Conservation (phyloP, 2,329 filamentous ascomycete species). For the Alternaria viburni region DNA sequence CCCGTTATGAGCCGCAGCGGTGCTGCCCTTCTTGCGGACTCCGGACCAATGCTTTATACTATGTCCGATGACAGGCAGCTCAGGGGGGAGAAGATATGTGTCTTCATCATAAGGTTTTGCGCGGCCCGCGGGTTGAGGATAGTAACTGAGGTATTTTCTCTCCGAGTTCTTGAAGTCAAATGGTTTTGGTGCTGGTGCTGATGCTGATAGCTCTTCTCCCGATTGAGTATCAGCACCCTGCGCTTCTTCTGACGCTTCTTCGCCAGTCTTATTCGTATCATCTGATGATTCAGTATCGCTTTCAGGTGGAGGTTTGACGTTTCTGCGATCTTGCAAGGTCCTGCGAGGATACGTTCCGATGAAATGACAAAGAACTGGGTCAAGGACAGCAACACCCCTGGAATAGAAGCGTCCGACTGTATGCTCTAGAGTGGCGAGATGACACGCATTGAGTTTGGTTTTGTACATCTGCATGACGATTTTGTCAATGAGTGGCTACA, state of each 20-base stretch:
- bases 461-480: slow-evolving; percentile 24
- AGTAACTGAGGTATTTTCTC: neutral
- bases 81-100: slow-evolving; percentile 13
- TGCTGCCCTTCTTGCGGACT: slow-evolving; percentile 8
- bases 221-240: neutral
- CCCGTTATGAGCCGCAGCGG: slow-evolving; percentile 11
- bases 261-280: neutral
- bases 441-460: slow-evolving; percentile 4
- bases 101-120: neutral
- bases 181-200: neutral
- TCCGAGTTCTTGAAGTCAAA: neutral
- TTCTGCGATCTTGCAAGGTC: slow-evolving; percentile 5
- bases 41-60: slow-evolving; percentile 22
- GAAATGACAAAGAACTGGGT: slow-evolving; percentile 27
- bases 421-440: slow-evolving; percentile 24
- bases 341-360: slow-evolving; percentile 21
- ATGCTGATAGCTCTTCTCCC: neutral
- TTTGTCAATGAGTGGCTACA: slow-evolving; percentile 13
- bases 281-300: neutral
- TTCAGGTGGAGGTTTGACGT: neutral
- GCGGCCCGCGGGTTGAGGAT: neutral
- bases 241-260: neutral
- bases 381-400: slow-evolving; percentile 17
- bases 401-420: slow-evolving; percentile 25
- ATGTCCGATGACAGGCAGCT: slow-evolving; percentile 20